phyloP scores from a whole-genome alignment of 2,329 filamentous ascomycete genomes.

The Colletotrichum sp. region DNA sequence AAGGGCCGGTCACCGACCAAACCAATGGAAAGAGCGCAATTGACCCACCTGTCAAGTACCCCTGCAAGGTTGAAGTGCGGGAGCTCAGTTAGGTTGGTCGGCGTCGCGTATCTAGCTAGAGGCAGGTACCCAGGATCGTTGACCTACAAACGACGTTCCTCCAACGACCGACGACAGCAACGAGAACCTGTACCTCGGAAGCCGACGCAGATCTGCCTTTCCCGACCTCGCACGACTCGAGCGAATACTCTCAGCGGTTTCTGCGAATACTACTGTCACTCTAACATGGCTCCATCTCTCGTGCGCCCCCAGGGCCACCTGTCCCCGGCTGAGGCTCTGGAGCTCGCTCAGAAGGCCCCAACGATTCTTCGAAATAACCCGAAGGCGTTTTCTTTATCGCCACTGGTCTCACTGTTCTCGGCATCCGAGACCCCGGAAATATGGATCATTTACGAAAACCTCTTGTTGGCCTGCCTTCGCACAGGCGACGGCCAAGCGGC shows the following conservation, averaged over 20 bases:
- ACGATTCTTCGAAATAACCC: slow-evolving; percentile 58
- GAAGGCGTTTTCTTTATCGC: slow-evolving; percentile 59
- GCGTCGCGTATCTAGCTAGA: neutral
- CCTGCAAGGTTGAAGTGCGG: neutral
- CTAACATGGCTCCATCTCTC: slow-evolving; percentile 56
- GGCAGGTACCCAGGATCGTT: neutral
- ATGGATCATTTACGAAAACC: slow-evolving; percentile 87
- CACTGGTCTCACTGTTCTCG: slow-evolving; percentile 57
- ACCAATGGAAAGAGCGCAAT: neutral
- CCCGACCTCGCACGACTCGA: neutral
- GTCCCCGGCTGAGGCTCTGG: slow-evolving; percentile 58
- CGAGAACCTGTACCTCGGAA: neutral
- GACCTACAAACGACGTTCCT: neutral
- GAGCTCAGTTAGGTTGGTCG: neutral
- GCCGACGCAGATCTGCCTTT: neutral
- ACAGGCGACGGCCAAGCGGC: slow-evolving; percentile 84
- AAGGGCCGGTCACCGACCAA: neutral
- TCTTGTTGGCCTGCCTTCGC: slow-evolving; percentile 82
- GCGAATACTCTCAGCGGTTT: neutral
- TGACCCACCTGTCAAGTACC: neutral
- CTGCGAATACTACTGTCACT: neutral
- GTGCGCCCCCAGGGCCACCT: slow-evolving; percentile 63
- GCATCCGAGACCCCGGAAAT: slow-evolving; percentile 76
- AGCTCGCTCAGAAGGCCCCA: slow-evolving; percentile 67
- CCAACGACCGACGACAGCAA: neutral